Conservation (phyloP, 2,329 filamentous ascomycete species). For the Ampelomyces quisqualis region DNA sequence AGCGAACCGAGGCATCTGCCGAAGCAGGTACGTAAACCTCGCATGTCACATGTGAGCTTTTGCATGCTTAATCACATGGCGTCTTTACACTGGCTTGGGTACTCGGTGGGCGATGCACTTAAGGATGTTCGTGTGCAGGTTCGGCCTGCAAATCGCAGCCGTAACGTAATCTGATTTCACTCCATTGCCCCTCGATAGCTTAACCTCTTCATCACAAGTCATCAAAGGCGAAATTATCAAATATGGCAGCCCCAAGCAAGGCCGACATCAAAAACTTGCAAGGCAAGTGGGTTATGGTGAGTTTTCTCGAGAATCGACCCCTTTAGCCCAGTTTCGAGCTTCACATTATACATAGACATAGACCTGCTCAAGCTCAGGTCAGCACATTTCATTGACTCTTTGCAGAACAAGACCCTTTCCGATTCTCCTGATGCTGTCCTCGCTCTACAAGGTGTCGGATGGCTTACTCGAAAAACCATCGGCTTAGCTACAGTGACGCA, state of each 20-base stretch:
- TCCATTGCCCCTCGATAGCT: conserved; percentile 5
- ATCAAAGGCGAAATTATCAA: conserved; percentile 5
- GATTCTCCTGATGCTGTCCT: conserved; percentile 69
- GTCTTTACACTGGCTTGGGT: conserved; percentile 7
- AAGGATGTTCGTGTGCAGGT: conserved; percentile 5
- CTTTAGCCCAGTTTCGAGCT: background rate
- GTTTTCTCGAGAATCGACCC: background rate
- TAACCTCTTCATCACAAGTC: conserved; percentile 1
- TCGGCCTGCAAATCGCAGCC: background rate
- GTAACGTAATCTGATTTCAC: conserved; percentile 4
- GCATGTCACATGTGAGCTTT: conserved; percentile 15
- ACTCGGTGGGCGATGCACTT: conserved; percentile 15
- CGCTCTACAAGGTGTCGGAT: conserved; percentile 58
- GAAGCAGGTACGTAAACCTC: conserved; percentile 20
- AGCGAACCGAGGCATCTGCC: conserved; percentile 21
- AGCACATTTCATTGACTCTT: conserved; percentile 1
- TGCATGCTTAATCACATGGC: conserved; percentile 12
- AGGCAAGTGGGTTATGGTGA: conserved; percentile 45
- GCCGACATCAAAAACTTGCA: conserved; percentile 39
- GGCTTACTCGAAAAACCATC: conserved; percentile 72
- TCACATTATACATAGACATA: background rate
- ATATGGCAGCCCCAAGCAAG: conserved; percentile 42
- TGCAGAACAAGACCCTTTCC: conserved; percentile 73
- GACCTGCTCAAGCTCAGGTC: too few relatives aligned
- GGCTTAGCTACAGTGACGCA: conserved; percentile 68